phyloP scores from a whole-genome alignment of 2,329 filamentous ascomycete species.

The Penicillium digitatum region DNA sequence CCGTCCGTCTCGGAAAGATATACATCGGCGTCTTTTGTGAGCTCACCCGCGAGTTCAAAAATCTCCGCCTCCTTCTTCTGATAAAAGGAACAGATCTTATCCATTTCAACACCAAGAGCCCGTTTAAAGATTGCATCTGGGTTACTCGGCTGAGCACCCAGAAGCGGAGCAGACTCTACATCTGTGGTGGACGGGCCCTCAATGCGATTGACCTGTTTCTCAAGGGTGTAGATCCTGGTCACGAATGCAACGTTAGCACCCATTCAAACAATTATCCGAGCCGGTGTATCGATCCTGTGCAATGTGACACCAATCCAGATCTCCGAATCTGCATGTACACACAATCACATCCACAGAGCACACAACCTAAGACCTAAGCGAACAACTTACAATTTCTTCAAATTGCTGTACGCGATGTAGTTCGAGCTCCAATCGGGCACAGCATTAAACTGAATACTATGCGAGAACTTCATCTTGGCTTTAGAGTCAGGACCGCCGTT shows the following conservation, averaged over 20 bases:
- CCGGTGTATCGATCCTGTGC: conserved; percentile 10
- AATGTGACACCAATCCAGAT: conserved; percentile 20
- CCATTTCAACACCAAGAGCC: conserved; percentile 80
- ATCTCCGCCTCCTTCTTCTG: conserved; percentile 84
- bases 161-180: conserved; percentile 78
- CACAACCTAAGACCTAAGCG: neutral
- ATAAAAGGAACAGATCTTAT: conserved; percentile 93
- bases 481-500: conserved; percentile 34
- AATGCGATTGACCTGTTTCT: conserved; percentile 70
- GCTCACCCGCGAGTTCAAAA: conserved; percentile 69
- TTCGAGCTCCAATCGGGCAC: conserved; percentile 99
- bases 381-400: conserved; percentile 84
- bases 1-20: conserved; percentile 59
- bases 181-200: conserved; percentile 56
- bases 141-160: conserved; percentile 58
- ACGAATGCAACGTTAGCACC: conserved; percentile 10
- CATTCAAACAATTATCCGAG: conserved; percentile 3
- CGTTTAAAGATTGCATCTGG: conserved; percentile 77
- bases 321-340: neutral
- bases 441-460: conserved; percentile 98
- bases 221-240: conserved; percentile 83
- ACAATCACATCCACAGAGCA: neutral
- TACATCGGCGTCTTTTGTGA: conserved; percentile 69
- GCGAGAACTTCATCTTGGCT: conserved; percentile 98
- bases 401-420: conserved; percentile 96